Evolutionary conservation across 2,329 filamentous ascomycete genomes (phyloP), one percentile per base, ranked within the genome.

Genomic region (Scytalidium sp.): DNA sequence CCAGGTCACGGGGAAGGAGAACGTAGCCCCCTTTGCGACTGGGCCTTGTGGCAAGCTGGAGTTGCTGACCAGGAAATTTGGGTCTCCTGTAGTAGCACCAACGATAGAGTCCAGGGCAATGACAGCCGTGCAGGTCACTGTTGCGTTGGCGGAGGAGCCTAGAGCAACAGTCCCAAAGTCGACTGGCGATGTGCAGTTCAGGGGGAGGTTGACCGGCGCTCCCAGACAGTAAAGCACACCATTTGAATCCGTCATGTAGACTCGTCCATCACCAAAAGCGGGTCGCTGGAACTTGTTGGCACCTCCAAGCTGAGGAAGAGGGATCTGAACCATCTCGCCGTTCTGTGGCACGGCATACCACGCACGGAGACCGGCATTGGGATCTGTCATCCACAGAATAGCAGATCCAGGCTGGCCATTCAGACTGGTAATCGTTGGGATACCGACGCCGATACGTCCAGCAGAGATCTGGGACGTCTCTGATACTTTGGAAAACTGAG

Each of bases 341-440:
- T 70, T 64, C 29, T 63, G 59, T 2, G 70, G 70, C 2, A 72
- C 66, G 6, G 69, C 67, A 46, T 65, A 60, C 52, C 62, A 72
- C 2, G 68, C 68, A 20, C 65, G 57, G n/a, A 73, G 53, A 9
- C 68, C 69, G 19, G 53, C 56, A 50, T 68, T 63, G 17, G 65
- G 60, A 47, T 71, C 69, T 6, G 65, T 63, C 42, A 71, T 55
- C 70, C 69, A 72, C 10, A 70, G 59, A 41, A 70, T 64, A 3
- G 61, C 69, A 5, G 65, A 65, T 7, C 67, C 66, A 6, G 60
- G 48, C 46, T 65, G 50, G 3, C 61, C 63, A 20, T 67, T 64
- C 19, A 60, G 58, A 17, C 63, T 66, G 1, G 68, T 72, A 6
- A 71, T 58, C 0, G 68, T 70, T 3, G 64, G 64, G 40, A 63